A percentile compares a stretch with the other conserved stretches of the same genome.
These are phyloP conservation scores for Apiospora phragmitis DNA, from an alignment of 2,329 filamentous ascomycete species.

Conservation along the genomic window DNA sequence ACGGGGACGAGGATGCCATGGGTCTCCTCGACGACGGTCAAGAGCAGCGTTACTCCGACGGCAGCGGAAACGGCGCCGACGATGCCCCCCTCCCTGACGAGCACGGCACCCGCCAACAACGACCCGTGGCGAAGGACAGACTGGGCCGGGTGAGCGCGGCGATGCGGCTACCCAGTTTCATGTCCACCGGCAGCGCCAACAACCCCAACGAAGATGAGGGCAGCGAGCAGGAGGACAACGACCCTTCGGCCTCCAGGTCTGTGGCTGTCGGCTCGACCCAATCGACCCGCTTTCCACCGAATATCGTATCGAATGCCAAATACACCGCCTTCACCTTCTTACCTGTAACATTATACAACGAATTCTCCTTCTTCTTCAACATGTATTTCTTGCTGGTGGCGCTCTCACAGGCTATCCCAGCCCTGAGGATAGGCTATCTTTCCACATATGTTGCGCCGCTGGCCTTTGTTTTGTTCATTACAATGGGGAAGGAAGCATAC, in stretches of 20 bases:
- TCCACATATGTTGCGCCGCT: constrained; percentile 92
- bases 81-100: constrained; percentile 71
- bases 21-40: constrained; percentile 64
- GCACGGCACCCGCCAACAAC: constrained; percentile 33
- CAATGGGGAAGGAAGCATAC: constrained; percentile 91
- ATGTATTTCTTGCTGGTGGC: constrained; percentile 97
- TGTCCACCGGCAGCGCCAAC: constrained; percentile 43
- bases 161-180: constrained; percentile 68
- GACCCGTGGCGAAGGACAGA: constrained; percentile 41
- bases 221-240: constrained; percentile 53
- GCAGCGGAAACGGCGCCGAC: constrained; percentile 62
- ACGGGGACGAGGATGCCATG: constrained; percentile 66
- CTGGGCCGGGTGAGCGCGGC: constrained; percentile 51
- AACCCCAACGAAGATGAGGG: constrained; percentile 48
- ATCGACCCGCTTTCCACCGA: constrained; percentile 77
- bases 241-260: constrained; percentile 70
- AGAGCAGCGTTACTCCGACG: constrained; percentile 58
- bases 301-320: constrained; percentile 94
- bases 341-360: constrained; percentile 92
- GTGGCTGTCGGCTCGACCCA: constrained; percentile 77
- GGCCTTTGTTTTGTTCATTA: constrained; percentile 88
- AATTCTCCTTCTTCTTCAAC: constrained; percentile 99
- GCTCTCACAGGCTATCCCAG: constrained; percentile 87
- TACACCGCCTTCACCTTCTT: constrained; percentile 95
- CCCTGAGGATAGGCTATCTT: constrained; percentile 88